phyloP scores from a whole-genome alignment of 1,284 basidiomycete genomes.

The Golubevia pallescens region DNA sequence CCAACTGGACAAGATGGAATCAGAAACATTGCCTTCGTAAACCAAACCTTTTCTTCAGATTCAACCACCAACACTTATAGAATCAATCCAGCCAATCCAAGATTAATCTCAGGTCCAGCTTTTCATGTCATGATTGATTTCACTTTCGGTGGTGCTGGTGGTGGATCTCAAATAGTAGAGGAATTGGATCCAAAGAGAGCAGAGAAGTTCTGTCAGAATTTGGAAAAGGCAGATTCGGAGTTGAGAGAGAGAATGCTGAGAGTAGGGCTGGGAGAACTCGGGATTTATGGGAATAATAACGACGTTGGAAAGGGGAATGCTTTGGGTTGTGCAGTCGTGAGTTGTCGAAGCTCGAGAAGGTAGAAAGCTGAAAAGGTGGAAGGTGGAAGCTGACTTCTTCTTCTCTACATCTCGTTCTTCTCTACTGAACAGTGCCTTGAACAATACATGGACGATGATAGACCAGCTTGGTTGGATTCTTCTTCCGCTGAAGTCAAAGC shows the following conservation, averaged over 20 bases:
- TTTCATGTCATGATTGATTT: conserved; percentile 43
- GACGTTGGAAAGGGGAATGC: conserved; percentile 8
- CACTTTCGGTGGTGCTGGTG: conserved; percentile 22
- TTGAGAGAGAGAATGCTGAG: conserved; percentile 51
- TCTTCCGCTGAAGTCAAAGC: conserved; percentile 22
- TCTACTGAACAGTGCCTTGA: conserved; percentile 35
- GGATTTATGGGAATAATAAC: conserved; percentile 18
- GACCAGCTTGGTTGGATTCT: conserved; percentile 46
- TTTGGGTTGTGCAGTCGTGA: conserved; percentile 2
- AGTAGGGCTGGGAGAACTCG: conserved; percentile 47
- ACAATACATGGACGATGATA: conserved; percentile 42
- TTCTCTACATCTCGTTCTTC: too few relatives aligned
- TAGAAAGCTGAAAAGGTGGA: too few relatives aligned
- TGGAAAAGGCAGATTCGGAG: conserved; percentile 55
- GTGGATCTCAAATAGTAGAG: conserved; percentile 13
- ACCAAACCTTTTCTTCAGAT: too few relatives aligned
- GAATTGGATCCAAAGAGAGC: conserved; percentile 31
- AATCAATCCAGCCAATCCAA: conserved; percentile 12
- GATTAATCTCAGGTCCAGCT: conserved; percentile 37
- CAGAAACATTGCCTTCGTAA: too few relatives aligned
- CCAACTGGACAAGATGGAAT: too few relatives aligned
- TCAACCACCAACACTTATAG: too few relatives aligned
- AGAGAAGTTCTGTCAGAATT: conserved; percentile 28
- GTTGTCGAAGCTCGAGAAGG: conserved; percentile 7
- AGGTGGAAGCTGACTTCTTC: conserved; percentile 27